A percentile compares a stretch with the other conserved stretches of the same genome.
Evolutionary conservation across 495 filamentous ascomycete species (phyloP).

Genomic region (Talaromyces trachyspermus): DNA sequence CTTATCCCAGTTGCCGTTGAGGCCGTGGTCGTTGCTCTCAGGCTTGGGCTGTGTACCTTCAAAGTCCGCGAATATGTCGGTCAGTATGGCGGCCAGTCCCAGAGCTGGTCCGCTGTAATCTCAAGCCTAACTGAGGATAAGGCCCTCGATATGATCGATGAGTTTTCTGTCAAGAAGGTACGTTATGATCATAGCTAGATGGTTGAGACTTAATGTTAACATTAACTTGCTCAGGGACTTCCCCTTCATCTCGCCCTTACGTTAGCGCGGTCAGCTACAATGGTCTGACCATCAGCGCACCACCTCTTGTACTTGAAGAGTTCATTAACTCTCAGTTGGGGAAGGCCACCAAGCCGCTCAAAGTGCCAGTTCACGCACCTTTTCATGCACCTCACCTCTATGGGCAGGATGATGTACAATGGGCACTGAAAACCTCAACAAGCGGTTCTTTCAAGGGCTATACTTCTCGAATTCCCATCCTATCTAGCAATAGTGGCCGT

Average conservation of each 20-base stretch:
- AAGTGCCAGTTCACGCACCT: constrained; percentile 68
- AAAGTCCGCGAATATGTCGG: constrained; percentile 31
- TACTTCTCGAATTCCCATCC: constrained; percentile 45
- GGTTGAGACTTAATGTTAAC: neutral
- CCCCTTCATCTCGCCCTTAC: constrained; percentile 57
- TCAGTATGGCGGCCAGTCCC: constrained; percentile 14
- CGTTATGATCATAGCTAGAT: neutral
- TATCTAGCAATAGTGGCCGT: constrained; percentile 50
- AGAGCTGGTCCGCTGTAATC: constrained; percentile 34
- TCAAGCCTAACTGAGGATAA: constrained; percentile 27
- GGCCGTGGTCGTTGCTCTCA: constrained; percentile 64
- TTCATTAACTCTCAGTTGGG: constrained; percentile 49
- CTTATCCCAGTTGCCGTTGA: constrained; percentile 63
- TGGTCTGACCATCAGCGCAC: constrained; percentile 72
- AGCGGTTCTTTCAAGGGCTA: constrained; percentile 33
- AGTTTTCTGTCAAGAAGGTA: constrained; percentile 16
- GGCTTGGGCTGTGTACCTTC: constrained; percentile 55
- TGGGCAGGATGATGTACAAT: constrained; percentile 48
- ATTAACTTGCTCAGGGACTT: constrained; percentile 45
- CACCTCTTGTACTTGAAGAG: constrained; percentile 53
- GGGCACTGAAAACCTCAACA: constrained; percentile 43
- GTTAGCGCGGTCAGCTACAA: constrained; percentile 65
- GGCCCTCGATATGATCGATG: constrained; percentile 20
- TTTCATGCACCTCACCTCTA: constrained; percentile 77
- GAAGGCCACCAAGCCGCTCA: constrained; percentile 47